These are phyloP conservation scores for Butyriboletus loyo DNA, from an alignment of 768 basidiomycete genomes.

Conservation along the genomic window DNA sequence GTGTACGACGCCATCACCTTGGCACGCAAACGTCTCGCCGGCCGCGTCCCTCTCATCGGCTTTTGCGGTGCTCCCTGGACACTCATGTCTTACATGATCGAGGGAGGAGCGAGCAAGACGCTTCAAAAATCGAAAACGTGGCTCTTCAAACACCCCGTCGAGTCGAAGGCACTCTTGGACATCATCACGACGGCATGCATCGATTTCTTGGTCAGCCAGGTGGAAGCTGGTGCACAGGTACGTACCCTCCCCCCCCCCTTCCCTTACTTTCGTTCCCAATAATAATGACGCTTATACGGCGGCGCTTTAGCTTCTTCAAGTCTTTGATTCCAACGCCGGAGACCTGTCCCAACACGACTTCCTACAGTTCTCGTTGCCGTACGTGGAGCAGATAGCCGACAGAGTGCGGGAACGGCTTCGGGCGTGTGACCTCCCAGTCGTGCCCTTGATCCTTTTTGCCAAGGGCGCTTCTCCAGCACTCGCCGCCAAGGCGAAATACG, in stretches of 20 bases:
- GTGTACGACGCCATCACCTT: slow-evolving; percentile 89
- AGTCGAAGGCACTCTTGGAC: slow-evolving; percentile 71
- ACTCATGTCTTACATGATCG: slow-evolving; percentile 96
- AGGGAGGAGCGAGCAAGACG: slow-evolving; percentile 91
- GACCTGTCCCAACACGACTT: slow-evolving; percentile 92
- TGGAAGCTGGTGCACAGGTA: slow-evolving; percentile 95
- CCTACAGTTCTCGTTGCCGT: slow-evolving; percentile 76
- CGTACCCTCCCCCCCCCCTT: slow-evolving; percentile 18
- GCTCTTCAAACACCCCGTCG: slow-evolving; percentile 87
- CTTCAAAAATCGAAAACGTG: slow-evolving; percentile 91
- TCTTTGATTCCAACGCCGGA: slow-evolving; percentile 96
- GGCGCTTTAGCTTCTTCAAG: slow-evolving; percentile 86
- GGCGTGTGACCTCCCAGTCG: slow-evolving; percentile 48
- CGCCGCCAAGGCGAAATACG: slow-evolving; percentile 69
- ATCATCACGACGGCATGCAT: slow-evolving; percentile 88
- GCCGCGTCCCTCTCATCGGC: slow-evolving; percentile 93
- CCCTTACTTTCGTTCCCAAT: too few relatives aligned
- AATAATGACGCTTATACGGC: too few relatives aligned
- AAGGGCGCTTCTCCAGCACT: slow-evolving; percentile 88
- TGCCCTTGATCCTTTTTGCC: slow-evolving; percentile 90
- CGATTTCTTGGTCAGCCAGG: slow-evolving; percentile 88
- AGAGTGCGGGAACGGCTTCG: slow-evolving; percentile 61
- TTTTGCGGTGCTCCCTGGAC: slow-evolving; percentile 99
- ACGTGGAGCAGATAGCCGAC: slow-evolving; percentile 66
- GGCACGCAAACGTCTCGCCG: slow-evolving; percentile 76